Base-by-base conservation (phyloP, 1,284 basidiomycete genomes). In the Psilocybe mexicana region DNA sequence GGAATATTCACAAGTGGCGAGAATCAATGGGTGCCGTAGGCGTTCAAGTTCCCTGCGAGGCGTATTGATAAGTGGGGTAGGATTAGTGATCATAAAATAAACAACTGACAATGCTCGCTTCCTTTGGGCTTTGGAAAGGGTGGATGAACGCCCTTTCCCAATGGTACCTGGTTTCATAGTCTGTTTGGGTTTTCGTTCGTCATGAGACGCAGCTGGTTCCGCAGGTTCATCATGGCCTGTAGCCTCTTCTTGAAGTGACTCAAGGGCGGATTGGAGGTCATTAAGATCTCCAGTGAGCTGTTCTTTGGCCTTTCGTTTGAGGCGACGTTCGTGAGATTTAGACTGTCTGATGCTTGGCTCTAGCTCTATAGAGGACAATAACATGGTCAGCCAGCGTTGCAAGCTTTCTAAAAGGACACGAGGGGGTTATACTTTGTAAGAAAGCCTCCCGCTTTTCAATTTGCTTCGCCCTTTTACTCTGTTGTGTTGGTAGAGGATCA, bases 391-490 rank as follows among this genome's bases (percentile, higher is more conserved):
- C 36, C 6, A 54, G 25, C 28, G 25, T 25, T n/a, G 24, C 49
- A 54, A 46, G 48, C 45, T 61, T 38, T 33, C 43, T 26, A 36
- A 38, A 24, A n/a, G 36, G 10, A 43, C 43, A 23, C n/a, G 25
- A 25, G 43, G 23, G n/a, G 18, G 26, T 18, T 68, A 52, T 58
- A 90, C 90, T 82, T 73, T 86, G 77, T 38, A 91, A 67, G 61
- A 93, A 86, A 5, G 84, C 79, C 62, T 90, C 84, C 54, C 84
- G 83, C 70, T 87, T 91, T 55, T 83, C 61, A 36, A 83, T 76
- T 51, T 82, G 82, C 68, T 88, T 92, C 58, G 84, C 86, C 66
- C 87, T 91, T 74, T 93, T 93, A 54, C 78, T 86, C 49, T 55
- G 63, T 40, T 64, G 59, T 10, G 45, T 36, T 18, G 18, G 18